A percentile compares a stretch with the other conserved stretches of the same genome.
Evolutionary conservation across 306 rosid species (phyloP).

Genomic region (Cucumis hystrix): DNA sequence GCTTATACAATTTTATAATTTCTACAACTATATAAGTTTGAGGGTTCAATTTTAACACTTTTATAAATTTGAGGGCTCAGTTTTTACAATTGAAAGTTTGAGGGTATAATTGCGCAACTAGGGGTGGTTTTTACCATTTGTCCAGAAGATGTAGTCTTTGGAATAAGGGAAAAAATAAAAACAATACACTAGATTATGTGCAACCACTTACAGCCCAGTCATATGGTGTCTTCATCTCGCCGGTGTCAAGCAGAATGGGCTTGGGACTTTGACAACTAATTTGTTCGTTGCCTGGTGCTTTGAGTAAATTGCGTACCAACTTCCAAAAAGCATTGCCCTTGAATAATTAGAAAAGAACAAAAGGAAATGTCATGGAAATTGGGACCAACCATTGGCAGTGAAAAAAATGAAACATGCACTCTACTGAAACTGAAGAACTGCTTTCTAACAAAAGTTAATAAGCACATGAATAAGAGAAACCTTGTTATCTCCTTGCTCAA

Average conservation of each 20-base stretch:
- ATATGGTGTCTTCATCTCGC: slow-evolving; percentile 84
- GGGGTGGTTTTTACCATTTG: no score
- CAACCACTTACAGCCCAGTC: slow-evolving; percentile 84
- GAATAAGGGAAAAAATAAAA: neutral
- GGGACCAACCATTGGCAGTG: neutral
- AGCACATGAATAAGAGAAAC: slow-evolving; percentile 10
- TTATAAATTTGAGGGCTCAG: no score
- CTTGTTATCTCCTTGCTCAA: slow-evolving; percentile 78
- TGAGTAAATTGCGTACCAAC: slow-evolving; percentile 58
- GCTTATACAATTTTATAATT: no score
- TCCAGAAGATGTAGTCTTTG: neutral
- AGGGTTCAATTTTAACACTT: no score
- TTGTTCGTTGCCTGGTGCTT: slow-evolving; percentile 54
- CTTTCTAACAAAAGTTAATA: neutral
- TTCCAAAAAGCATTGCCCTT: slow-evolving; percentile 86
- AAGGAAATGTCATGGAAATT: neutral
- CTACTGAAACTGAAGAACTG: neutral
- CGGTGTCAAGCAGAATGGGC: slow-evolving; percentile 89
- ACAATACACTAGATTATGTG: neutral
- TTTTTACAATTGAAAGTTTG: no score
- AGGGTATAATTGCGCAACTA: no score
- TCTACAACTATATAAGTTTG: no score
- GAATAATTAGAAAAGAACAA: slow-evolving; percentile 12
- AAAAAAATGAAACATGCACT: neutral
- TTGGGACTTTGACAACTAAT: slow-evolving; percentile 66